These are phyloP conservation scores for Linum tenue DNA, from an alignment of 345 rosid genomes.

Conservation along the genomic window DNA sequence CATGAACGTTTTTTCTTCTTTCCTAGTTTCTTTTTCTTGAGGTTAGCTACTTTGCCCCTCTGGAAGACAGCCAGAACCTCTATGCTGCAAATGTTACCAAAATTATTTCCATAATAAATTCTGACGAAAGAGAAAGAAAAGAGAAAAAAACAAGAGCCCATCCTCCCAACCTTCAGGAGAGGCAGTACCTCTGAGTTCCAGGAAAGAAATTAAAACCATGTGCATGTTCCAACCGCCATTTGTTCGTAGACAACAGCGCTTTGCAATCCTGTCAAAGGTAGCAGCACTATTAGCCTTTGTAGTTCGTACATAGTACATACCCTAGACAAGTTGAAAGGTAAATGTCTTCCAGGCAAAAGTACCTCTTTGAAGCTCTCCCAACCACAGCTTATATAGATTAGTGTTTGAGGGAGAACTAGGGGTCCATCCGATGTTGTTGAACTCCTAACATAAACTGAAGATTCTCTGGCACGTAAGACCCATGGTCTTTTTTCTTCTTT, in stretches of 20 bases:
- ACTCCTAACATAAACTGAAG: constrained; percentile 56
- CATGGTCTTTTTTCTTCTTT: constrained; percentile 96
- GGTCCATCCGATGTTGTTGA: constrained; percentile 32
- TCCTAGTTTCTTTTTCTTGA: constrained; percentile 53
- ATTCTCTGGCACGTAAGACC: constrained; percentile 77
- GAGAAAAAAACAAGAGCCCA: background rate
- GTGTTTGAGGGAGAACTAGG: constrained; percentile 59
- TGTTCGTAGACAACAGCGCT: constrained; percentile 53
- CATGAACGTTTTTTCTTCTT: constrained; percentile 30
- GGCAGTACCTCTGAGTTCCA: constrained; percentile 70
- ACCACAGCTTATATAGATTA: constrained; percentile 90
- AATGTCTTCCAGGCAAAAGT: constrained; percentile 10
- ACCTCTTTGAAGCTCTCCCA: constrained; percentile 99
- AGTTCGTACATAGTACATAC: background rate
- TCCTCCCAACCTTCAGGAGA: background rate
- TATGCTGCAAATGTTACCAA: constrained; percentile 40
- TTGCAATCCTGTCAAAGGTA: constrained; percentile 58
- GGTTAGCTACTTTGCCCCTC: constrained; percentile 33
- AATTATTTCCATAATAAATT: background rate
- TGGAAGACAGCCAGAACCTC: constrained; percentile 75
- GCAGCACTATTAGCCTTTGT: constrained; percentile 10
- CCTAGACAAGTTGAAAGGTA: constrained; percentile 1
- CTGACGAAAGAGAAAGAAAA: background rate
- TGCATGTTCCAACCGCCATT: constrained; percentile 69
- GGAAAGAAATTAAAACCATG: constrained; percentile 95